Base-by-base conservation (phyloP, 164 flowering plant species). In the Cinnamomum micranthum region DNA sequence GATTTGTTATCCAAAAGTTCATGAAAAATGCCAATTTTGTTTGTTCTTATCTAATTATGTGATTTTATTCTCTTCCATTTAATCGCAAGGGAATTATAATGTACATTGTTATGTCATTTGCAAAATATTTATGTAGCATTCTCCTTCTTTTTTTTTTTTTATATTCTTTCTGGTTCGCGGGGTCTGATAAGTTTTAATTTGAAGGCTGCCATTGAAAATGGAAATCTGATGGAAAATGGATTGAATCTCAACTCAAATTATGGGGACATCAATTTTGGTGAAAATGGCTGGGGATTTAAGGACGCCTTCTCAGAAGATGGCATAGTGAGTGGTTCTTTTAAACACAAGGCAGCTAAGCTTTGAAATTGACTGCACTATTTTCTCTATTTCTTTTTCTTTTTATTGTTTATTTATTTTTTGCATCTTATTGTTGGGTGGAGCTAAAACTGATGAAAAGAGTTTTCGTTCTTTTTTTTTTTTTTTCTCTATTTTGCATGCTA, bases 211-310 rank as follows among this genome's bases (percentile, higher is more conserved):
- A 50, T 10, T 63, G 52, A 69, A 62, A 73, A 47, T 70, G 63
- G 50, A 63, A 65, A 60, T 79, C 66, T 68, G 73, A 69, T 75
- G 71, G 76, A 52, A 50, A 81, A 74, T 75, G 74, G 73, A 11
- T 50, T 58, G 20, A 67, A 68, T 64, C 14, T 76, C 73, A 15
- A 62, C 74, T 66, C 75, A 2, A 69, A 64, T 71, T 69, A 67
- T 78, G 82, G 66, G 19, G 70, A 59, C 72, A 71, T 31, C 65
- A 81, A 75, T 73, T 52, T 76, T 74, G 84, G 78, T 59, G 86
- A 80, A 58, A 76, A 73, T 70, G 76, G 77, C 7, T 79, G 82
- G 80, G 86, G 80, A 5, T 86, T 85, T 72, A 73, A 78, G 82
- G 84, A 77, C 74, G 79, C 84, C 22, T 78, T 67, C 51, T 69